Conservation (phyloP, 768 basidiomycete genomes). For the Rhizopogon vinicolor region DNA sequence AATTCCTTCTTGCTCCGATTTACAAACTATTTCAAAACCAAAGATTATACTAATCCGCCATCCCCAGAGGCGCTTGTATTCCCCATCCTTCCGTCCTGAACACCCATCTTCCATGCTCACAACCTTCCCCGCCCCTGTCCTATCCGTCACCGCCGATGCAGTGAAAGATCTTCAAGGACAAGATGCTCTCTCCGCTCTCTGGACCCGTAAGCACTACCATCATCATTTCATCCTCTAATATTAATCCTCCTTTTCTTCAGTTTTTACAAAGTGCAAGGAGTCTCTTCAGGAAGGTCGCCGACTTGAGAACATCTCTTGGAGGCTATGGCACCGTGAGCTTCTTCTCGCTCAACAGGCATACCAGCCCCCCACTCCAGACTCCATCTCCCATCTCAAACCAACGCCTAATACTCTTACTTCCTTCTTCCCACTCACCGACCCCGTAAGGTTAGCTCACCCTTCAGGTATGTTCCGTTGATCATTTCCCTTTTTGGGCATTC, state of each 20-base stretch:
- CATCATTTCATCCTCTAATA: conserved; percentile 3
- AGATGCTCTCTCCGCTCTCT: conserved; percentile 62
- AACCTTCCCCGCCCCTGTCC: conserved; percentile 58
- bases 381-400: conserved; percentile 14
- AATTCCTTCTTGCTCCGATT: background rate
- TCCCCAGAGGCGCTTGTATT: conserved; percentile 9
- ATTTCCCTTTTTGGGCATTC: conserved; percentile 7
- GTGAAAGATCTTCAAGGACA: conserved; percentile 64
- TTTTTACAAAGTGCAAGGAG: conserved; percentile 82
- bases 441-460: conserved; percentile 11
- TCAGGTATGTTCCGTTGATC: conserved; percentile 13
- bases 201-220: conserved; percentile 47
- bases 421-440: conserved; percentile 21
- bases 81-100: conserved; percentile 10
- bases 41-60: background rate
- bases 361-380: conserved; percentile 25
- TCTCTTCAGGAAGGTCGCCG: conserved; percentile 75
- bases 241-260: conserved; percentile 30
- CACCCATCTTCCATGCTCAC: conserved; percentile 35
- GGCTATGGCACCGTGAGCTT: conserved; percentile 74
- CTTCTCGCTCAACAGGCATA: conserved; percentile 27
- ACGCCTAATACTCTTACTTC: conserved; percentile 18
- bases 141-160: conserved; percentile 61
- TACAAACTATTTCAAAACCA: background rate
- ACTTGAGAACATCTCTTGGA: conserved; percentile 86